These are phyloP conservation scores for Silene vulgaris DNA, from an alignment of 179 eudicot genomes.

Conservation along the genomic window DNA sequence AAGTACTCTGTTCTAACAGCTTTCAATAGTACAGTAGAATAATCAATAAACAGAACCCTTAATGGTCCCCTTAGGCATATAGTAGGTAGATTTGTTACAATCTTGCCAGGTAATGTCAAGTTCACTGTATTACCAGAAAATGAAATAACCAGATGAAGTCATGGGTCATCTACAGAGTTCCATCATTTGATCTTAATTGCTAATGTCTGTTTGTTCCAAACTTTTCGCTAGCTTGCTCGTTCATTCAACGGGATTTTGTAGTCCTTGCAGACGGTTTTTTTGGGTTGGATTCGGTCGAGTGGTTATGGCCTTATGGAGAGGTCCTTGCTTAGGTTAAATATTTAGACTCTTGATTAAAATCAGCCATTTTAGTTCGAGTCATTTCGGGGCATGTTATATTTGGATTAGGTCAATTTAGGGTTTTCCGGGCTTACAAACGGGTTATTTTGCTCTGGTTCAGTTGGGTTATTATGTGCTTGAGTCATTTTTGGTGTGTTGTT, in stretches of 20 bases:
- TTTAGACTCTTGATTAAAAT: too few species aligned
- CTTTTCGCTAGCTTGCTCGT: background rate
- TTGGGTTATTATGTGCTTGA: too few species aligned
- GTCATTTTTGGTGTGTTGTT: too few species aligned
- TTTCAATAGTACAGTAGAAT: conserved; percentile 31
- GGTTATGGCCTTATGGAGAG: too few species aligned
- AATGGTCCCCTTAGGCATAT: conserved; percentile 36
- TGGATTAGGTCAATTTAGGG: too few species aligned
- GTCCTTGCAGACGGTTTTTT: too few species aligned
- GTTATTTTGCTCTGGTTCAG: too few species aligned
- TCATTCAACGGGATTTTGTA: conserved; percentile 6
- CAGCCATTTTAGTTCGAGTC: too few species aligned
- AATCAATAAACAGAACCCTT: conserved; percentile 27
- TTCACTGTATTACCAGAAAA: conserved; percentile 22
- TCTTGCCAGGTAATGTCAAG: conserved; percentile 35
- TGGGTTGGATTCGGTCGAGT: too few species aligned
- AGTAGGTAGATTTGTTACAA: conserved; percentile 35
- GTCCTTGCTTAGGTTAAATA: too few species aligned
- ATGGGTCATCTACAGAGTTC: conserved; percentile 24
- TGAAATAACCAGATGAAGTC: conserved; percentile 22
- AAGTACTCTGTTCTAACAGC: conserved; percentile 30
- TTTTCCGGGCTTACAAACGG: too few species aligned
- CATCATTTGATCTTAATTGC: conserved; percentile 19
- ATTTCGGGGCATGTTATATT: too few species aligned
- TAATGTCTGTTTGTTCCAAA: conserved; percentile 21